Conservation (phyloP, 2,329 filamentous ascomycete species). For the Alternaria dauci region DNA sequence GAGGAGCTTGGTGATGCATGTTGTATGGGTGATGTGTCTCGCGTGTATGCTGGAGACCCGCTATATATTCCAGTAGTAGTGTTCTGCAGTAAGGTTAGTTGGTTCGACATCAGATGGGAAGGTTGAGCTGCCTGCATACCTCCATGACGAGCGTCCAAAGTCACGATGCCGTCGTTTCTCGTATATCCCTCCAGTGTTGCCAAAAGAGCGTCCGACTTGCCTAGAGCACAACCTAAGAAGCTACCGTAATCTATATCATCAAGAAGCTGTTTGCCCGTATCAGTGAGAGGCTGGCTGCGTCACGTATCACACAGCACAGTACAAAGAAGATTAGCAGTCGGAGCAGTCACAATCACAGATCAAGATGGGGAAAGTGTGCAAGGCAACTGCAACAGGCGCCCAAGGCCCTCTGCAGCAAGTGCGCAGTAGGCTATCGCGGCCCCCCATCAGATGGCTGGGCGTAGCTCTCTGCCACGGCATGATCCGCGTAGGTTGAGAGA, state of each 20-base stretch:
- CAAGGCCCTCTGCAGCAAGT: constrained; percentile 10
- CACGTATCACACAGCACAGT: constrained; percentile 9
- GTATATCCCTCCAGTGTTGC: neutral
- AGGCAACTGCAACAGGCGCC: constrained; percentile 14
- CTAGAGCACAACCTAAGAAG: neutral
- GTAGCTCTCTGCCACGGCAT: constrained; percentile 7
- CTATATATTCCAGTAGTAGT: constrained; percentile 4
- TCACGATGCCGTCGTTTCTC: neutral
- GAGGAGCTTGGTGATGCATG: constrained; percentile 5
- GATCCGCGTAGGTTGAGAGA: neutral
- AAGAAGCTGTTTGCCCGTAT: constrained; percentile 1
- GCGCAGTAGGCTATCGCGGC: constrained; percentile 9
- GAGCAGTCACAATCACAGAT: constrained; percentile 7
- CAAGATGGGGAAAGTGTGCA: constrained; percentile 8
- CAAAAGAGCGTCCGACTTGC: neutral
- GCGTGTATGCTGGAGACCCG: neutral
- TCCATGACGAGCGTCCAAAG: constrained; percentile 11
- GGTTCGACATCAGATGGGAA: neutral
- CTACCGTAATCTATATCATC: neutral
- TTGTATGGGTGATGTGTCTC: neutral
- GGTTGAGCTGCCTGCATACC: constrained; percentile 3
- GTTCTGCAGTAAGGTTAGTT: constrained; percentile 9
- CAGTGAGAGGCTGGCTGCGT: constrained; percentile 9
- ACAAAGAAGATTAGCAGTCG: constrained; percentile 11
- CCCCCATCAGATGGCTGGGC: constrained; percentile 13